Evolutionary conservation across 2,329 filamentous ascomycete species (phyloP).

Genomic region (Penicillium aurantiogriseum): DNA sequence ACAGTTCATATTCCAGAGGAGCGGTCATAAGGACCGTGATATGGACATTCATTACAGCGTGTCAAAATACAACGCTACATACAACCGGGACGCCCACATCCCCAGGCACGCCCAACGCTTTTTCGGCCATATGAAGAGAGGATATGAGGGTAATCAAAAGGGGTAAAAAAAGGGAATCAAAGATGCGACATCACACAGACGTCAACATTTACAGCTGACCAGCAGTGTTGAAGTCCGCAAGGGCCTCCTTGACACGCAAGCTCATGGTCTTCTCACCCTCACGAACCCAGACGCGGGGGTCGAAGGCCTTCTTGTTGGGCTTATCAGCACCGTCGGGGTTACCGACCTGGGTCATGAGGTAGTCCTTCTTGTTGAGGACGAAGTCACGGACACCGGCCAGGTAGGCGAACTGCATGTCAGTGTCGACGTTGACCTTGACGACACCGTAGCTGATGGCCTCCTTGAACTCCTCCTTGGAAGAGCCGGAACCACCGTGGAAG

Average conservation of each 20-base stretch:
- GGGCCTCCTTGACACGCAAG: constrained; percentile 72
- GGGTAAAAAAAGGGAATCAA: constrained; percentile 9
- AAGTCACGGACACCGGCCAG: constrained; percentile 90
- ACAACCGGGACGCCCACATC: constrained; percentile 26
- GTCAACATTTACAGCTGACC: constrained; percentile 64
- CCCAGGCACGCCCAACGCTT: constrained; percentile 19
- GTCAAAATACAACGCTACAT: constrained; percentile 28
- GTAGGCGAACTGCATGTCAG: constrained; percentile 96
- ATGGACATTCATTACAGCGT: constrained; percentile 28
- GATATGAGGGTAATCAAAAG: constrained; percentile 13
- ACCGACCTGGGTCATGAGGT: constrained; percentile 80
- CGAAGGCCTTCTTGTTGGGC: constrained; percentile 98
- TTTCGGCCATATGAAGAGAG: constrained; percentile 19
- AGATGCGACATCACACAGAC: not conserved
- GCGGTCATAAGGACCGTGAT: constrained; percentile 7
- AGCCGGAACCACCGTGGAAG: constrained; percentile 97
- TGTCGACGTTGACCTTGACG: constrained; percentile 99
- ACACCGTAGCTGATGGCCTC: constrained; percentile 91
- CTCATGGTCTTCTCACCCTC: constrained; percentile 95
- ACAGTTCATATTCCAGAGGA: constrained; percentile 13
- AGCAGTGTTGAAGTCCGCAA: constrained; percentile 88
- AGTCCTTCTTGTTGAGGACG: constrained; percentile 91
- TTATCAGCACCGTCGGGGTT: constrained; percentile 96
- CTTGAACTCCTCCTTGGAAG: constrained; percentile 82
- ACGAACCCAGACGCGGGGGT: constrained; percentile 91